A percentile compares a stretch with the other conserved stretches of the same genome.
phyloP scores from a whole-genome alignment of 2,329 filamentous ascomycete species.

The Kalmusia sp. region DNA sequence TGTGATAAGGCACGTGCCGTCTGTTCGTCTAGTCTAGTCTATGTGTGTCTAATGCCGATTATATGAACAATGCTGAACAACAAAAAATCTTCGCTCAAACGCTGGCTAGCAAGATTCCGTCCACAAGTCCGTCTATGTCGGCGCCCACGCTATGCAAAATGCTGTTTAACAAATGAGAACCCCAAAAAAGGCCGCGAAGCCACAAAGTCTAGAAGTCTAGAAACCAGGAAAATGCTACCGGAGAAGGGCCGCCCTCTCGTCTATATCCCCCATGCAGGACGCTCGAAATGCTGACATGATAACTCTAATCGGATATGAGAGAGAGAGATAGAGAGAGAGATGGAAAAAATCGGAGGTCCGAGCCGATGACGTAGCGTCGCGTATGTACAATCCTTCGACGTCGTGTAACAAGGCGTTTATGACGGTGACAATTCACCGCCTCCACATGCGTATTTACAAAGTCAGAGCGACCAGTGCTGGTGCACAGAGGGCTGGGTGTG shows the following conservation, averaged over 20 bases:
- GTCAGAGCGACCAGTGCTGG: neutral
- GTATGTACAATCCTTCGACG: conserved; percentile 1
- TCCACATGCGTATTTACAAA: neutral
- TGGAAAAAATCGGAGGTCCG: neutral
- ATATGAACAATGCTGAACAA: conserved; percentile 10
- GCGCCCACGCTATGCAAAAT: conserved; percentile 1
- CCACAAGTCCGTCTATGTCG: neutral
- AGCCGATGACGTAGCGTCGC: neutral
- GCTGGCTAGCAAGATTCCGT: neutral
- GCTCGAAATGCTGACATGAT: conserved; percentile 5
- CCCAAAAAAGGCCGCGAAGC: neutral
- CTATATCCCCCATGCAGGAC: neutral
- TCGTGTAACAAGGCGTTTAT: neutral
- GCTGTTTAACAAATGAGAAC: neutral
- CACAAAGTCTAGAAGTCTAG: neutral
- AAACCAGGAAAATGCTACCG: neutral
- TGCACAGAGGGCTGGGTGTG: neutral
- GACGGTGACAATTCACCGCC: neutral
- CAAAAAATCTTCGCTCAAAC: neutral
- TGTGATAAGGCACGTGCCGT: conserved; percentile 7
- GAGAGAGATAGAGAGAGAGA: no score
- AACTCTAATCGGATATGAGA: neutral
- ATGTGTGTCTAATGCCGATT: conserved; percentile 4
- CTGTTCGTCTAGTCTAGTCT: conserved; percentile 6
- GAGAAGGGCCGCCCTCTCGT: neutral